phyloP scores from a whole-genome alignment of 1,139 yeast species.

The Geotrichum bryndzae region DNA sequence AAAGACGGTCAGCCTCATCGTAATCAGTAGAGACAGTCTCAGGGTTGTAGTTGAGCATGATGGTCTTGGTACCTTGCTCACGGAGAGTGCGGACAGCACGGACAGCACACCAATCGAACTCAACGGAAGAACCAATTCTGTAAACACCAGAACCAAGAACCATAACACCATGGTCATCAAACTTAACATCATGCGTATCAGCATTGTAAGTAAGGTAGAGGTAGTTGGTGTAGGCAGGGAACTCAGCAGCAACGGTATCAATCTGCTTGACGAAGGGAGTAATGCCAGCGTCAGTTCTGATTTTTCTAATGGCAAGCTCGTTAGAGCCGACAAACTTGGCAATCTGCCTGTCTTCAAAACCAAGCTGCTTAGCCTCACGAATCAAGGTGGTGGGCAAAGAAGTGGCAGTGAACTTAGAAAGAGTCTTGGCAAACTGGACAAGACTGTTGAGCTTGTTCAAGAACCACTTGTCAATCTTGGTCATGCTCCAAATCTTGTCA shows the following conservation, averaged over 20 bases:
- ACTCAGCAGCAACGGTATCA: conserved; percentile 97
- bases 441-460: conserved; percentile 74
- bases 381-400: conserved; percentile 54
- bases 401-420: conserved; percentile 54
- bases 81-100: conserved; percentile 92
- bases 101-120: conserved; percentile 99
- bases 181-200: conserved; percentile 71
- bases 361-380: conserved; percentile 88
- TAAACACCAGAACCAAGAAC: conserved; percentile 98
- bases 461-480: conserved; percentile 96
- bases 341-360: conserved; percentile 93
- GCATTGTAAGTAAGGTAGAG: conserved; percentile 96
- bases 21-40: conserved; percentile 98
- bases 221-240: conserved; percentile 95
- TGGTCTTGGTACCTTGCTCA: conserved; percentile 78
- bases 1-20: conserved; percentile 95
- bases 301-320: conserved; percentile 69
- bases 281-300: conserved; percentile 45
- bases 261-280: conserved; percentile 93
- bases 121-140: conserved; percentile 97
- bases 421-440: conserved; percentile 60
- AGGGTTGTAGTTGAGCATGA: conserved; percentile 96
- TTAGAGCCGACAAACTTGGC: conserved; percentile 61
- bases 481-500: conserved; percentile 81
- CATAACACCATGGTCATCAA: conserved; percentile 86